These are phyloP conservation scores for Oryza longistaminata DNA, from an alignment of 176 grass and related monocot species.

Conservation along the genomic window DNA sequence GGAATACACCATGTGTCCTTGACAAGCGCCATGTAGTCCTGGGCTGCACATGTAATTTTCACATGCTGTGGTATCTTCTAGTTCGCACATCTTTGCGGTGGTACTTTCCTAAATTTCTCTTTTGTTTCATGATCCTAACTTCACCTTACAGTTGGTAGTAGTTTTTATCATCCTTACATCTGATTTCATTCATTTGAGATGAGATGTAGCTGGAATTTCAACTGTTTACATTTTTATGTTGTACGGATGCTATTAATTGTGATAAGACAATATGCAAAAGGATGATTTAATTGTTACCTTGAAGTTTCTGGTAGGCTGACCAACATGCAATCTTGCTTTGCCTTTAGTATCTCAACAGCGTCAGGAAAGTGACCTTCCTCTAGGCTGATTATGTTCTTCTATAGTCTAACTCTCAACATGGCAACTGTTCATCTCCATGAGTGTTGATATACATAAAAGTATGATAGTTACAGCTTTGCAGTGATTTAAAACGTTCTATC, in stretches of 20 bases:
- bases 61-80: background rate
- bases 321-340: background rate
- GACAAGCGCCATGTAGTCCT: background rate
- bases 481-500: background rate
- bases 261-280: background rate
- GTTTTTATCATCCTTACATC: background rate
- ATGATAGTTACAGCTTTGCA: background rate
- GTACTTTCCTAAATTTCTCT: background rate
- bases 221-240: background rate
- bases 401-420: background rate
- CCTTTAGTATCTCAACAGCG: background rate
- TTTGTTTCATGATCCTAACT: background rate
- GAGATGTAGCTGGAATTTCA: background rate
- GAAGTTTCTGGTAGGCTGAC: background rate
- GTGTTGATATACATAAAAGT: background rate
- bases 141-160: background rate
- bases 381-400: background rate
- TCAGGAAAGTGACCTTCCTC: background rate
- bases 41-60: background rate
- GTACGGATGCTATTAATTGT: background rate
- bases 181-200: background rate
- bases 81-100: background rate
- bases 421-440: constrained; percentile 6
- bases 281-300: background rate
- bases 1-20: background rate